phyloP scores from a whole-genome alignment of 148 eudicot genomes.

The Camellia sinensis region DNA sequence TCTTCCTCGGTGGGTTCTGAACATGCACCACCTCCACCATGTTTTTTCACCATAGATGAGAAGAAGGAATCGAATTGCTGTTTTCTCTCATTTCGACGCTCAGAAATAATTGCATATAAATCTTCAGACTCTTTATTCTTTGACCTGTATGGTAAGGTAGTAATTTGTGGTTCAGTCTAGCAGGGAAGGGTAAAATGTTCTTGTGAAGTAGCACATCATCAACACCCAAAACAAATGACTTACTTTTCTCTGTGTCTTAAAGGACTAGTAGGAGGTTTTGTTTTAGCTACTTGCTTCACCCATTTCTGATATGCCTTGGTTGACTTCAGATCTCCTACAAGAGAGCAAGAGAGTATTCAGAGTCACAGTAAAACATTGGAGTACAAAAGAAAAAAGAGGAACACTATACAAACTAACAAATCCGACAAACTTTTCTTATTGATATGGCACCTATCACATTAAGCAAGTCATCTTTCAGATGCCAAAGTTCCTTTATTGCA shows the following conservation, averaged over 20 bases:
- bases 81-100: slow-evolving; percentile 66
- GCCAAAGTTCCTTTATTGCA: too few species aligned
- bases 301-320: slow-evolving; percentile 83
- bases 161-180: background rate
- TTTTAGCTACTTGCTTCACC: slow-evolving; percentile 69
- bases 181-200: background rate
- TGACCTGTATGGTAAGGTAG: slow-evolving; percentile 26
- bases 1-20: slow-evolving; percentile 88
- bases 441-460: too few species aligned
- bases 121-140: slow-evolving; percentile 54
- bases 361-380: background rate
- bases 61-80: slow-evolving; percentile 77
- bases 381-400: background rate
- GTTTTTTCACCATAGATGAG: slow-evolving; percentile 60
- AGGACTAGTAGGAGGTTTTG: slow-evolving; percentile 91
- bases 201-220: background rate
- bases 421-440: too few species aligned
- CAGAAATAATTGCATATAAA: slow-evolving; percentile 73
- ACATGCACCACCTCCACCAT: slow-evolving; percentile 49
- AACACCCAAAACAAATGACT: slow-evolving; percentile 6
- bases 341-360: slow-evolving; percentile 10
- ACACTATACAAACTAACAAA: too few species aligned
- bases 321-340: slow-evolving; percentile 72
- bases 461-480: too few species aligned
- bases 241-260: slow-evolving; percentile 59